Evolutionary conservation across 441 rosid species (phyloP), one percentile per base, ranked within the genome.

Genomic region (Croton setiger): DNA sequence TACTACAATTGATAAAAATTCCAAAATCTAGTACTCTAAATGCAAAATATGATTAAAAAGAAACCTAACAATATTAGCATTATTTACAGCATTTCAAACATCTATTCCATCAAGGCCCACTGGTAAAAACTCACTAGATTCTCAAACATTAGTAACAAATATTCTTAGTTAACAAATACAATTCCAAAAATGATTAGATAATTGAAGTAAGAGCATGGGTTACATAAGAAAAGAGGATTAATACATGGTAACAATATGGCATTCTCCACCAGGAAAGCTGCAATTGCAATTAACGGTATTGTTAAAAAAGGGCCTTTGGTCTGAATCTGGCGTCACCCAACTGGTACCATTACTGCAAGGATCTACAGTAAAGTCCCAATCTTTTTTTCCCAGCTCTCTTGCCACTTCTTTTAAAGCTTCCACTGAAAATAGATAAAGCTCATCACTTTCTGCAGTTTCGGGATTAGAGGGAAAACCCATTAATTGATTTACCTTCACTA

Each of bases 241-340:
- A 27, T 67, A 79, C 83, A 80, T 71, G 67, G 43, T 56, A 3
- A 12, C 65, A 15, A 77, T 72, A 71, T 80, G 83, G 71, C 81
- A 80, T 45, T 55, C 64, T 21, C 71, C 72, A 4, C 44, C 73
- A 4, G 72, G 51, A 59, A 44, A 41, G 64, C 76, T 67, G 58
- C 76, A 76, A 23, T 72, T 66, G 56, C 81, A 80, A n/a, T 2
- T 3, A 31, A 80, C 18, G 17, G 52, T 68, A 47, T 54, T 74
- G 17, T 39, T 51, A 60, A 15, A 67, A 18, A 37, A 14, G 3
- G 69, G 65, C 23, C 4, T 13, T 3, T 31, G 65, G 14, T 0
- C 60, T 10, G 75, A 68, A 0, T 31, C 1, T 21, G 77, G 75
- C 5, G 77, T 70, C 27, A 51, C 56, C 80, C 77, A 71, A 66